Percentiles rank a stretch among this genome's conserved stretches.
phyloP scores from a whole-genome alignment of 2,329 filamentous ascomycete genomes.

The Penicillium occitanis region DNA sequence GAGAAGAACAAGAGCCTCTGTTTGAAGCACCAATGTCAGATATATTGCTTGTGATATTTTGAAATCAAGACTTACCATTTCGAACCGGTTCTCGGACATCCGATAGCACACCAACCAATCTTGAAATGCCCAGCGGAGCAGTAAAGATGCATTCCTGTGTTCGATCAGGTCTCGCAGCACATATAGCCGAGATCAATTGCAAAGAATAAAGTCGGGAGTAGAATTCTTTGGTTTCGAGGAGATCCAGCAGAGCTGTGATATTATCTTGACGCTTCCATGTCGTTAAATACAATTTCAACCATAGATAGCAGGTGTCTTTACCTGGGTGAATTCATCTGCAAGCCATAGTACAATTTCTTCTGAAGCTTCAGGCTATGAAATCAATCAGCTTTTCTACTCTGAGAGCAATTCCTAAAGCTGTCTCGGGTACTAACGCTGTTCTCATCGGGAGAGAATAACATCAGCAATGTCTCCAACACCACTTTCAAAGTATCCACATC shows the following conservation, averaged over 20 bases:
- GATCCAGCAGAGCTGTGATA: slow-evolving; percentile 82
- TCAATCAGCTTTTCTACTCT: slow-evolving; percentile 2
- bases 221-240: slow-evolving; percentile 83
- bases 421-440: slow-evolving; percentile 51
- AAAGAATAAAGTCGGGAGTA: slow-evolving; percentile 89
- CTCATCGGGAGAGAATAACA: slow-evolving; percentile 76
- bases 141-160: slow-evolving; percentile 93
- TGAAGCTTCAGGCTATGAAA: slow-evolving; percentile 76
- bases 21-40: slow-evolving; percentile 22
- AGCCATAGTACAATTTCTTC: slow-evolving; percentile 96
- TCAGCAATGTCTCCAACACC: slow-evolving; percentile 88
- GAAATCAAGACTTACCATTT: slow-evolving; percentile 56
- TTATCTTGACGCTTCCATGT: slow-evolving; percentile 80
- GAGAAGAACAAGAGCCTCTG: slow-evolving; percentile 78
- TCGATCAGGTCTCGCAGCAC: slow-evolving; percentile 79
- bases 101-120: slow-evolving; percentile 79
- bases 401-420: background rate
- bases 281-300: slow-evolving; percentile 48
- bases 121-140: slow-evolving; percentile 82
- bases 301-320: slow-evolving; percentile 38
- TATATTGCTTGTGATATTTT: background rate
- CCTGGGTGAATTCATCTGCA: slow-evolving; percentile 95
- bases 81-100: slow-evolving; percentile 83
- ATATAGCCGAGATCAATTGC: slow-evolving; percentile 83
- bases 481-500: slow-evolving; percentile 97